These are phyloP conservation scores for Penicillium chermesinum DNA, from an alignment of 495 filamentous ascomycete genomes.

Conservation along the genomic window DNA sequence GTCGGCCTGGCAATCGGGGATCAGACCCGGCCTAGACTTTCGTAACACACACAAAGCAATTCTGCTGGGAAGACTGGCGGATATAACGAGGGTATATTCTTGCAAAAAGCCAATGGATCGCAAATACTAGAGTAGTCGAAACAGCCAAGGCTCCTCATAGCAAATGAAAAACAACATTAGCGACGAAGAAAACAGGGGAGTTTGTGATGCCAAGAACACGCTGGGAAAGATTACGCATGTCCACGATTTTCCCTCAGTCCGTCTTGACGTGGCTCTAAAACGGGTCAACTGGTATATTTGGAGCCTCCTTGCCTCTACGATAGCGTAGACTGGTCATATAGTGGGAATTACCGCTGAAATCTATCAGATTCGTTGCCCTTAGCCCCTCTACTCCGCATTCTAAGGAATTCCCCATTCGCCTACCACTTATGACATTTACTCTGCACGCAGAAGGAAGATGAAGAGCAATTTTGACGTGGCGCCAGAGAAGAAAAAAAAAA, in stretches of 20 bases:
- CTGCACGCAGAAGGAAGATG: conserved; percentile 6
- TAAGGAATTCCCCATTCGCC: not conserved
- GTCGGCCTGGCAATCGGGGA: conserved; percentile 24
- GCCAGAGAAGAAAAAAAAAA: conserved; percentile 34
- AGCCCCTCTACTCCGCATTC: not conserved
- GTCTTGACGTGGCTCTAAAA: too few species aligned
- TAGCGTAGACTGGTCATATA: not conserved
- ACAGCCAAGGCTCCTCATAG: too few species aligned
- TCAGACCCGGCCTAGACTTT: not conserved
- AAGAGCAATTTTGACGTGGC: conserved; percentile 32
- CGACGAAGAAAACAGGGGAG: too few species aligned
- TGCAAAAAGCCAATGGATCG: too few species aligned
- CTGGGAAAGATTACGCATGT: conserved; percentile 5
- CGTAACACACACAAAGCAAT: not conserved
- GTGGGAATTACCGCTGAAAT: not conserved
- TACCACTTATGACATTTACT: not conserved
- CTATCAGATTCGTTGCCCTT: not conserved
- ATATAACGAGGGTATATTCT: too few species aligned
- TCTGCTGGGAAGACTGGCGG: not conserved
- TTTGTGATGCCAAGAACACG: conserved; percentile 8
- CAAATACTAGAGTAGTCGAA: too few species aligned
- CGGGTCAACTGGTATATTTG: too few species aligned
- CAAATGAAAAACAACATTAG: too few species aligned
- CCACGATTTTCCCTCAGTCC: not conserved
- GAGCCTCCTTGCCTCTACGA: not conserved